phyloP scores from a whole-genome alignment of 31 red algal genomes.

The Asparagopsis taxiformis region DNA sequence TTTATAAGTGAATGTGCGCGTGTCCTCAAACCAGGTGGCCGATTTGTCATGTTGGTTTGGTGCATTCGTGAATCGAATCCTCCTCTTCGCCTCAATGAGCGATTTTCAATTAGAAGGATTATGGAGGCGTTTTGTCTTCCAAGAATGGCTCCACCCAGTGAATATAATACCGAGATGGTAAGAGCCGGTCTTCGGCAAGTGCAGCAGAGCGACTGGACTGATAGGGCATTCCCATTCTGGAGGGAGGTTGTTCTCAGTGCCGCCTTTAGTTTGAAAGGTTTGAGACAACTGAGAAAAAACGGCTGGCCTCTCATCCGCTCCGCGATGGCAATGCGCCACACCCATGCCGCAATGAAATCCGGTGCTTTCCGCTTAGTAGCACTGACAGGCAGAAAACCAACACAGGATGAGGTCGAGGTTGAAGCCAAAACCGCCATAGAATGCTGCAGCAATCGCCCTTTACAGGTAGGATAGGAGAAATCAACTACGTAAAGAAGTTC shows the following conservation, averaged over 20 bases:
- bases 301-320: slow-evolving; percentile 75
- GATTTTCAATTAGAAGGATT: slow-evolving; percentile 68
- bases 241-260: slow-evolving; percentile 70
- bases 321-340: slow-evolving; percentile 79
- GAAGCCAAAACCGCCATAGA: slow-evolving; percentile 9
- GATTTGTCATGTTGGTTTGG: slow-evolving; percentile 81
- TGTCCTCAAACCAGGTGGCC: slow-evolving; percentile 78
- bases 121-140: slow-evolving; percentile 86
- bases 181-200: slow-evolving; percentile 50
- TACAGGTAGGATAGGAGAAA: slow-evolving; percentile 26
- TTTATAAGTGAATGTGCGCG: slow-evolving; percentile 73
- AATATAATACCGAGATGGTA: slow-evolving; percentile 72
- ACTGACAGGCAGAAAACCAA: slow-evolving; percentile 68
- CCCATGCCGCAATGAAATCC: slow-evolving; percentile 55
- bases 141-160: slow-evolving; percentile 54
- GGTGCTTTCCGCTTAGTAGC: slow-evolving; percentile 67
- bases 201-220: slow-evolving; percentile 69
- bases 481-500: slow-evolving; percentile 25
- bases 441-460: slow-evolving; percentile 42
- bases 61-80: slow-evolving; percentile 82
- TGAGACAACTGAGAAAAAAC: slow-evolving; percentile 39
- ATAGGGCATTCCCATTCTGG: slow-evolving; percentile 84
- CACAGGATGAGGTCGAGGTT: slow-evolving; percentile 26
- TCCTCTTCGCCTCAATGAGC: slow-evolving; percentile 56
- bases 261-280: slow-evolving; percentile 31